These are phyloP conservation scores for Isatis tinctoria DNA, from an alignment of 345 rosid genomes.

Conservation along the genomic window DNA sequence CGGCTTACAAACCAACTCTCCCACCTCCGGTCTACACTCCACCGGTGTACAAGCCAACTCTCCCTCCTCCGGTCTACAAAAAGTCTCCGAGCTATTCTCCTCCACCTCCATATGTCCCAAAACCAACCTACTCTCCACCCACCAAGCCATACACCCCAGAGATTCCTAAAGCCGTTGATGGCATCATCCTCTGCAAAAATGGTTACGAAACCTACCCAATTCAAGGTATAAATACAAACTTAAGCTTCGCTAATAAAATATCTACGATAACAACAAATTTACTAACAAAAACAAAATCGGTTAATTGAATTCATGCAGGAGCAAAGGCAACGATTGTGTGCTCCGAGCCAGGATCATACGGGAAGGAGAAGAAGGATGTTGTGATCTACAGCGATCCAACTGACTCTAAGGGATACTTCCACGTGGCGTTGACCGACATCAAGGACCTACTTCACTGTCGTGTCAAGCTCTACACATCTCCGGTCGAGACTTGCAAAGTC, in stretches of 20 bases:
- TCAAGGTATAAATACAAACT: conserved; percentile 32
- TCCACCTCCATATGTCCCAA: conserved; percentile 26
- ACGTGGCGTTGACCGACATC: conserved; percentile 27
- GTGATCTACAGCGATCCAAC: conserved; percentile 41
- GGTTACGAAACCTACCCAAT: conserved; percentile 41
- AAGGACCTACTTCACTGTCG: conserved; percentile 42
- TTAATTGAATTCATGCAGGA: conserved; percentile 29
- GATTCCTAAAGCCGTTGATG: conserved; percentile 37
- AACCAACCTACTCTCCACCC: conserved; percentile 23
- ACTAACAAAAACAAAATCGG: neutral
- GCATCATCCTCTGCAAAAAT: conserved; percentile 50
- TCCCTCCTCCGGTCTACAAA: conserved; percentile 15
- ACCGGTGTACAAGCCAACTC: neutral
- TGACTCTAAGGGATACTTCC: conserved; percentile 48
- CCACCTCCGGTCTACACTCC: conserved; percentile 5
- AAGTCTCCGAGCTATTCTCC: conserved; percentile 19
- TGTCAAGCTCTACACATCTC: conserved; percentile 47
- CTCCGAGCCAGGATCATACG: conserved; percentile 29
- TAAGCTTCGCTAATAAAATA: neutral
- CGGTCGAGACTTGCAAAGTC: conserved; percentile 37
- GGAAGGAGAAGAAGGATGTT: conserved; percentile 36
- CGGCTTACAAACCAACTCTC: neutral
- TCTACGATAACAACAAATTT: neutral
- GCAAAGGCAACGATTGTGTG: conserved; percentile 52
- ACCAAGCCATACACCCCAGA: conserved; percentile 26